Evolutionary conservation across 2,329 filamentous ascomycete genomes (phyloP).

Genomic region (Elsinoe perseae): DNA sequence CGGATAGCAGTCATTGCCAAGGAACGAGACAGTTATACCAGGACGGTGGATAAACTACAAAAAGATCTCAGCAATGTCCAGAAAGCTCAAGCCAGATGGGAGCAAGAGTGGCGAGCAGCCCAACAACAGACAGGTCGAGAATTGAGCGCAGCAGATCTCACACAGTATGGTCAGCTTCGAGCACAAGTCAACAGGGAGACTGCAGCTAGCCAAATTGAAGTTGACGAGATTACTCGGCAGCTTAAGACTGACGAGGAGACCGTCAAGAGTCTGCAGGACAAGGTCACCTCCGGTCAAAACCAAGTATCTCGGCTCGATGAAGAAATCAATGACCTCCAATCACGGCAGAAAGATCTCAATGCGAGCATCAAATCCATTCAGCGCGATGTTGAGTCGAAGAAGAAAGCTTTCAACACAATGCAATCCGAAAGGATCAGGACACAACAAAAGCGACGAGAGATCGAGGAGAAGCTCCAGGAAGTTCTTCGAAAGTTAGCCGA

Average conservation of each 20-base stretch:
- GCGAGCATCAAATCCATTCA: slow-evolving; percentile 58
- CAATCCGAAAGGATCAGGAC: slow-evolving; percentile 76
- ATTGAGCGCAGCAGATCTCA: slow-evolving; percentile 75
- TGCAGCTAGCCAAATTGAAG: slow-evolving; percentile 69
- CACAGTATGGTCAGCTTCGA: slow-evolving; percentile 79
- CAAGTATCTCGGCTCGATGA: slow-evolving; percentile 64
- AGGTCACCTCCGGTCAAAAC: slow-evolving; percentile 70
- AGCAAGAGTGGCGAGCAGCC: slow-evolving; percentile 75
- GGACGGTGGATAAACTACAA: slow-evolving; percentile 62
- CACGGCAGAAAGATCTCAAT: slow-evolving; percentile 59
- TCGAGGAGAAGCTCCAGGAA: slow-evolving; percentile 84
- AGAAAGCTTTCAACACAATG: slow-evolving; percentile 79
- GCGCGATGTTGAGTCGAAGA: slow-evolving; percentile 75
- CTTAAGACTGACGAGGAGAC: slow-evolving; percentile 87
- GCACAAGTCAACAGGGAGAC: slow-evolving; percentile 78
- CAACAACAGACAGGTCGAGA: slow-evolving; percentile 81
- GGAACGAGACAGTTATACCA: slow-evolving; percentile 65
- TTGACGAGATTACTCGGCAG: slow-evolving; percentile 81
- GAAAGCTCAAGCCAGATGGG: slow-evolving; percentile 81
- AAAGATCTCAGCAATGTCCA: slow-evolving; percentile 78
- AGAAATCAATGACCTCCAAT: slow-evolving; percentile 61
- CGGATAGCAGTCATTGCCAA: slow-evolving; percentile 64
- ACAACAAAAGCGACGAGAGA: slow-evolving; percentile 73
- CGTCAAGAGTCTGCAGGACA: slow-evolving; percentile 79
- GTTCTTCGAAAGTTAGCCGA: slow-evolving; percentile 73